Conservation (phyloP, 2,329 filamentous ascomycete species). For the Aspergillaceae sp. region DNA sequence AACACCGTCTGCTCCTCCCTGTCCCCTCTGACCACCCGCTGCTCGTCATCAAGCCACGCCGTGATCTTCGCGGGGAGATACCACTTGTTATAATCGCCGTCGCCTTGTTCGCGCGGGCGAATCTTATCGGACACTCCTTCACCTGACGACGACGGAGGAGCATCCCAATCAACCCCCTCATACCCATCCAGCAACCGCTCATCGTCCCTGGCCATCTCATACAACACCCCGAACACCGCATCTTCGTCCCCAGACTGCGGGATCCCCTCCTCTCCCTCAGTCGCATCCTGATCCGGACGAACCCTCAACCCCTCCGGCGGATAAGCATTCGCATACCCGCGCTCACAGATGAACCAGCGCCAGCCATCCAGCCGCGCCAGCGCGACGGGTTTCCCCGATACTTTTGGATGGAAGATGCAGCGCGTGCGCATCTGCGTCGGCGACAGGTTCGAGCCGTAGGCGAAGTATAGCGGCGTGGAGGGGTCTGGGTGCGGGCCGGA, state of each 20-base stretch:
- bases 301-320: constrained; percentile 18
- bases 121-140: constrained; percentile 7
- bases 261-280: constrained; percentile 8
- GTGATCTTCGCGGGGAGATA: constrained; percentile 22
- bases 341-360: constrained; percentile 35
- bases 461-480: constrained; percentile 32
- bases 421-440: constrained; percentile 33
- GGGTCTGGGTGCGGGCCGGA: constrained; percentile 4
- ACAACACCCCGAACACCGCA: constrained; percentile 33
- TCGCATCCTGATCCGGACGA: constrained; percentile 9
- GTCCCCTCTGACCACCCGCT: constrained; percentile 3
- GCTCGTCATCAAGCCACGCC: constrained; percentile 22
- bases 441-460: constrained; percentile 38
- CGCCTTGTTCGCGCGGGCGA: constrained; percentile 25
- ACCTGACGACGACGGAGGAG: background rate
- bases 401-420: constrained; percentile 23
- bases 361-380: constrained; percentile 31
- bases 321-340: constrained; percentile 36
- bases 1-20: constrained; percentile 18
- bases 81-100: constrained; percentile 32
- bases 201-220: constrained; percentile 30
- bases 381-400: constrained; percentile 29
- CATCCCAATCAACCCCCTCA: constrained; percentile 26
- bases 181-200: constrained; percentile 31
- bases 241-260: constrained; percentile 17